phyloP scores from a whole-genome alignment of 352 stramenopile species.

The Discostella stelligera region DNA sequence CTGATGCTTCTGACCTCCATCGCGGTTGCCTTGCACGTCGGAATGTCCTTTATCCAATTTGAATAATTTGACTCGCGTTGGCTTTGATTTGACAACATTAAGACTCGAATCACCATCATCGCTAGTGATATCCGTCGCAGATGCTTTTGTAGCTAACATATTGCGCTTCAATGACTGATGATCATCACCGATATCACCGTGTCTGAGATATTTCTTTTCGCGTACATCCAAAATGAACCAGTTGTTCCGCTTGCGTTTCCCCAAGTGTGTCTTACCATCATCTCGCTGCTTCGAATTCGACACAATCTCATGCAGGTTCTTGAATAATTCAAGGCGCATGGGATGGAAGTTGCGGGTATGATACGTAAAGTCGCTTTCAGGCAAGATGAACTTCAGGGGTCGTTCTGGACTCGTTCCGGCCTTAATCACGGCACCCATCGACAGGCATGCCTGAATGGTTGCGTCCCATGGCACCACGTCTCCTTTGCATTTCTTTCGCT shows the following conservation, averaged over 20 bases:
- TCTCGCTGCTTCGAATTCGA: constrained; percentile 35
- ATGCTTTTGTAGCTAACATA: neutral
- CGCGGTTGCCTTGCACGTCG: neutral
- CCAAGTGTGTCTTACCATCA: constrained; percentile 22
- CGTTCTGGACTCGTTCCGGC: constrained; percentile 62
- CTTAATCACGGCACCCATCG: constrained; percentile 69
- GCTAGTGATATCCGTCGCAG: neutral
- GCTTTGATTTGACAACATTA: constrained; percentile 2
- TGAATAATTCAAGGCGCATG: constrained; percentile 65
- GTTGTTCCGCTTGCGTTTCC: constrained; percentile 38
- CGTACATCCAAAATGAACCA: constrained; percentile 57
- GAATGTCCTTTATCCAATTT: constrained; percentile 8
- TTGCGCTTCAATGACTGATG: constrained; percentile 47
- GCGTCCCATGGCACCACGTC: constrained; percentile 74
- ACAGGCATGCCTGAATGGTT: constrained; percentile 73
- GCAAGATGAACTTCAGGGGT: constrained; percentile 72
- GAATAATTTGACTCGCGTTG: neutral
- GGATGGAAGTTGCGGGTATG: constrained; percentile 71
- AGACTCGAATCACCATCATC: neutral
- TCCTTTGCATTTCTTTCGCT: constrained; percentile 70
- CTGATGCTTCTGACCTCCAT: constrained; percentile 11
- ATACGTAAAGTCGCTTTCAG: constrained; percentile 64
- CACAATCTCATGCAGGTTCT: constrained; percentile 33
- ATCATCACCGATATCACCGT: constrained; percentile 39
- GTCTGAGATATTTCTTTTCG: constrained; percentile 51